Conservation (phyloP, 1,284 basidiomycete species). For the Melampsora larici-populina region DNA sequence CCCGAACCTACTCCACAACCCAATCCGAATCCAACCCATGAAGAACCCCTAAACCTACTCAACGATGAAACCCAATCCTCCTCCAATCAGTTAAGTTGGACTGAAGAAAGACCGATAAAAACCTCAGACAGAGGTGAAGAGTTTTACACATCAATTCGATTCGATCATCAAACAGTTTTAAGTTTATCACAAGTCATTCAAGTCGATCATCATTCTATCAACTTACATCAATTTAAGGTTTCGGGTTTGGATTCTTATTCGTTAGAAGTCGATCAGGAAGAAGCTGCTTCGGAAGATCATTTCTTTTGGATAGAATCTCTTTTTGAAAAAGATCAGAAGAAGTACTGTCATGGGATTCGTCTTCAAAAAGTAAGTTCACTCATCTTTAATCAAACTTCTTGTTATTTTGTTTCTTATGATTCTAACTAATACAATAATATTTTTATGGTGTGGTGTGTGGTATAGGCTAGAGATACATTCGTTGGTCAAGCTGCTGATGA, state of each 20-base stretch:
- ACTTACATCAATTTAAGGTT: not conserved
- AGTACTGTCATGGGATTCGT: conserved; percentile 27
- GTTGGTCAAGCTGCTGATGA: conserved; percentile 10
- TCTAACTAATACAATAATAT: too few species aligned
- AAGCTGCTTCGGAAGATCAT: not conserved
- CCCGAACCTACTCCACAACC: too few species aligned
- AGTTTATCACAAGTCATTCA: not conserved
- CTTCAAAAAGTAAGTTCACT: too few species aligned
- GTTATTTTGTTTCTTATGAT: too few species aligned
- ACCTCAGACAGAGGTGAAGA: conserved; percentile 28
- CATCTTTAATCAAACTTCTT: not conserved
- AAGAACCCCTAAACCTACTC: too few species aligned
- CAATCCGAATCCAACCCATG: too few species aligned
- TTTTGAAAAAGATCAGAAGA: conserved; percentile 10
- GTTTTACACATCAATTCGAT: conserved; percentile 12
- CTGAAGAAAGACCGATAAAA: not conserved
- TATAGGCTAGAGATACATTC: conserved; percentile 12
- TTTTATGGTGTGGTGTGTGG: too few species aligned
- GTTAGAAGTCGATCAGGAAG: not conserved
- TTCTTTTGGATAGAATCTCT: conserved; percentile 4
- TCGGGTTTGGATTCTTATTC: not conserved
- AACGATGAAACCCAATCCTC: not conserved
- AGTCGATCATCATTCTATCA: too few species aligned
- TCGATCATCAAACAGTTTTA: conserved; percentile 9
- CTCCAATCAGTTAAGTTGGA: too few species aligned